phyloP scores from a whole-genome alignment of 495 filamentous ascomycete genomes.

The Cryomyces antarcticus region DNA sequence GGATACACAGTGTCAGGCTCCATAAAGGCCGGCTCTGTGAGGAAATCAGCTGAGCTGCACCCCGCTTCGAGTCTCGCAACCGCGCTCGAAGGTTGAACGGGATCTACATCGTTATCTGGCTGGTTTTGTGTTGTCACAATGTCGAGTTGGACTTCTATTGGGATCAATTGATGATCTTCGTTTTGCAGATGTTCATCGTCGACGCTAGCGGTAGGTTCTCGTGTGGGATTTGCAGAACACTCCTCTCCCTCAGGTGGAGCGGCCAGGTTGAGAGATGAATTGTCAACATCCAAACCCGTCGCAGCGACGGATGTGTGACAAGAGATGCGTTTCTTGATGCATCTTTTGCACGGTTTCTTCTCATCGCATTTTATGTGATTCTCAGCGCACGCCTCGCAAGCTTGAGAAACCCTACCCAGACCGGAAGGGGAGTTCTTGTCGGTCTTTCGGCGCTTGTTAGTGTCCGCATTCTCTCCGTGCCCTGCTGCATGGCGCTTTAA shows the following conservation, averaged over 20 bases:
- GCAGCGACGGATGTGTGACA: slow-evolving; percentile 7
- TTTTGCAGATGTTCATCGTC: slow-evolving; percentile 2
- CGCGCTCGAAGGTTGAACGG: not conserved
- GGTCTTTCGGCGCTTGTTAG: slow-evolving; percentile 1
- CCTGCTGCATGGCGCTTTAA: slow-evolving; percentile 13
- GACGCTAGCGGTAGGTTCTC: not conserved
- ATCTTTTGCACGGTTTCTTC: slow-evolving; percentile 15
- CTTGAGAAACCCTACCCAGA: slow-evolving; percentile 11
- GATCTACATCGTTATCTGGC: not conserved
- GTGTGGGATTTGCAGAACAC: slow-evolving; percentile 1
- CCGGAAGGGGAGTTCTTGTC: slow-evolving; percentile 5
- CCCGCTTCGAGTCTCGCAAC: slow-evolving; percentile 1
- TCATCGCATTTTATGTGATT: slow-evolving; percentile 16
- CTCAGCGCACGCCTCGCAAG: slow-evolving; percentile 16
- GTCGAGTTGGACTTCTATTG: not conserved
- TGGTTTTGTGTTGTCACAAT: not conserved
- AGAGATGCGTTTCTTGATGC: slow-evolving; percentile 11
- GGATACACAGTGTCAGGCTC: slow-evolving; percentile 3
- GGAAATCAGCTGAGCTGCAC: not conserved
- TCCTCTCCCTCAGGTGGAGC: not conserved
- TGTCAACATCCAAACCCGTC: not conserved
- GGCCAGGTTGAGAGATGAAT: not conserved
- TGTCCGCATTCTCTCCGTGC: slow-evolving; percentile 6
- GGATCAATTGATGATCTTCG: not conserved
- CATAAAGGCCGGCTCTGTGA: not conserved